These are phyloP conservation scores for Diatrype stigma DNA, from an alignment of 2,329 filamentous ascomycete genomes.

Conservation along the genomic window DNA sequence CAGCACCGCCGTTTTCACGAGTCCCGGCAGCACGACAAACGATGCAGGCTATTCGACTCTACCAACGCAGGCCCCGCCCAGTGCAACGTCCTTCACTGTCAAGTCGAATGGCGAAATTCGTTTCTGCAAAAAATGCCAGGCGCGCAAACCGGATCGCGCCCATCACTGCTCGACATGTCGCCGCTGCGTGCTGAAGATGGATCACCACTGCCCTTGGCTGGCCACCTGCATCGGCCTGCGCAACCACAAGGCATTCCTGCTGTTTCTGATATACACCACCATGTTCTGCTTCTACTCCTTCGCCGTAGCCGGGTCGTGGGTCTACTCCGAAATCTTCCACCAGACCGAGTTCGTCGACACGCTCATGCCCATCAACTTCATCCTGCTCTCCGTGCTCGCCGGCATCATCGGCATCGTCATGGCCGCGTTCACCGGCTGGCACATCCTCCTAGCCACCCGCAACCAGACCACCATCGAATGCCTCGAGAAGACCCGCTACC, in stretches of 20 bases:
- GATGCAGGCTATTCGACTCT: constrained; percentile 72
- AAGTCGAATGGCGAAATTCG: constrained; percentile 83
- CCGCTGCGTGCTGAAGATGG: constrained; percentile 97
- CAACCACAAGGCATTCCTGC: constrained; percentile 93
- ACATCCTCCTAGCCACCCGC: constrained; percentile 72
- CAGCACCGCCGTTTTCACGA: constrained; percentile 87
- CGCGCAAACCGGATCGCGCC: constrained; percentile 87
- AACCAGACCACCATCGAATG: constrained; percentile 95
- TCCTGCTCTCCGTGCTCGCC: constrained; percentile 78
- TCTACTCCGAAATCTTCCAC: constrained; percentile 77
- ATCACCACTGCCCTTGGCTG: constrained; percentile 98
- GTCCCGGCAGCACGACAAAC: constrained; percentile 69
- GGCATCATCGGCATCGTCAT: constrained; percentile 91
- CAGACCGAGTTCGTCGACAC: constrained; percentile 68
- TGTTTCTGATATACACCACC: constrained; percentile 87
- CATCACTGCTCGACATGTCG: constrained; percentile 96
- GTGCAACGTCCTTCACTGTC: constrained; percentile 76
- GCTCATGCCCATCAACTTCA: constrained; percentile 83
- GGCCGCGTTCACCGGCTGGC: constrained; percentile 86
- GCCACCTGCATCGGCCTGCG: constrained; percentile 89
- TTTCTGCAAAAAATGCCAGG: constrained; percentile 97
- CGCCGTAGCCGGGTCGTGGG: constrained; percentile 72
- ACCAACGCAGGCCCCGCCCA: constrained; percentile 63
- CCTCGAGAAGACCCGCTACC: constrained; percentile 90
- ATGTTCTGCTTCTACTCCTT: constrained; percentile 82